Evolutionary conservation across 1,284 basidiomycete species (phyloP).

Genomic region (Ceratobasidium sp.): DNA sequence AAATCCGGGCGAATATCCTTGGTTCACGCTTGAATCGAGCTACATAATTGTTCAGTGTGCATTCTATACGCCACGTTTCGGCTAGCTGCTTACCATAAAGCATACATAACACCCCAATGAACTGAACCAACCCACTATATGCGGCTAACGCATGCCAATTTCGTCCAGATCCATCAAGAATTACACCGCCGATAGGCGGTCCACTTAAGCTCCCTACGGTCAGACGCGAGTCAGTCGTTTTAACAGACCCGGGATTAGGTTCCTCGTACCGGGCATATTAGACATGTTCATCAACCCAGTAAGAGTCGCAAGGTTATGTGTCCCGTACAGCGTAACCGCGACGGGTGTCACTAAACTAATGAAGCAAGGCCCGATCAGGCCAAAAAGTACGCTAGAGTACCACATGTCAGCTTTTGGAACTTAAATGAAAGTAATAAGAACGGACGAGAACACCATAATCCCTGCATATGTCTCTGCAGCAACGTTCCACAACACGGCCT

Average conservation of each 20-base stretch:
- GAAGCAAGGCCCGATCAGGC: slow-evolving; percentile 42
- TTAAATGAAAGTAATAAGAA: not conserved
- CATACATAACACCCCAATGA: too few relatives aligned
- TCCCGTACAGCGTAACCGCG: slow-evolving; percentile 43
- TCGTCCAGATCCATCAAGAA: slow-evolving; percentile 38
- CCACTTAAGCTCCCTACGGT: slow-evolving; percentile 42
- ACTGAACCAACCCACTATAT: slow-evolving; percentile 33
- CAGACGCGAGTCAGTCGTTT: too few relatives aligned
- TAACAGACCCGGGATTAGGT: too few relatives aligned
- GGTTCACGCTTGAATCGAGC: too few relatives aligned
- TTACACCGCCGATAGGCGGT: too few relatives aligned
- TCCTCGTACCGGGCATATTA: slow-evolving; percentile 42
- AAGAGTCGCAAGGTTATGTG: slow-evolving; percentile 42
- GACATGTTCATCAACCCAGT: slow-evolving; percentile 43
- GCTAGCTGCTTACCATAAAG: too few relatives aligned
- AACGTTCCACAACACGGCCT: slow-evolving; percentile 46
- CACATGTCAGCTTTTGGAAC: not conserved
- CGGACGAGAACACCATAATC: slow-evolving; percentile 43
- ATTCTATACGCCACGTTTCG: too few relatives aligned
- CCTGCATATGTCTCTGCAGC: slow-evolving; percentile 42
- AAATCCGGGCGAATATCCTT: too few relatives aligned
- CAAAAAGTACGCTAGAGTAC: slow-evolving; percentile 26
- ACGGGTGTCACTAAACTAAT: slow-evolving; percentile 44
- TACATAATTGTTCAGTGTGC: too few relatives aligned
- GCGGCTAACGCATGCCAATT: slow-evolving; percentile 43